Evolutionary conservation across 2,329 filamentous ascomycete species (phyloP), one percentile per base, ranked within the genome.

Genomic region (Verticillium klebahnii): DNA sequence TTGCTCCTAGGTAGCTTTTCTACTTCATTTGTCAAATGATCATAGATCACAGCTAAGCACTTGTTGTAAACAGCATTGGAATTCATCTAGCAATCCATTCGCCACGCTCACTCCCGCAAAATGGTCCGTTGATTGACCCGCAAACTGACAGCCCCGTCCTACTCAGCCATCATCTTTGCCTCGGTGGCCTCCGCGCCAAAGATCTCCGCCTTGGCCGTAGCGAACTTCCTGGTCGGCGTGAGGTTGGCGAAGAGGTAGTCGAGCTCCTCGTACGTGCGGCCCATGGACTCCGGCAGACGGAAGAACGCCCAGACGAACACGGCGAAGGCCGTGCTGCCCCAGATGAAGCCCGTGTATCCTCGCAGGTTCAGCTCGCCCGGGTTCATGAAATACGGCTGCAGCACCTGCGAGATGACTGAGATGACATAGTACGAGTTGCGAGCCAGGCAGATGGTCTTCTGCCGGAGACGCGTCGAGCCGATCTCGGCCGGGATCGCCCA

Each of bases 311-410:
- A 70, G 12, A 63, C 17, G 4, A 68, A 52, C 1, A 66, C 52
- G 25, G 62, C 62, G 17, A 66, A 60, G 1, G 60, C 61, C 15
- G 61, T 64, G 2, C 62, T 63, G 12, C 64, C 65, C 59, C 63
- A 68, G 39, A 71, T 62, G 56, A 68, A 70, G 1, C 63, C 69
- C 23, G 71, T 70, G n/a, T 74, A 72, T 0, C 73, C 78, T 71
- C 66, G 72, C 61, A 76, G 73, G 61, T 81, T 75, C 66, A 69
- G 69, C 40, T 70, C 67, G 1, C 68, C 71, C 0, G 76, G 75
- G 63, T 78, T 78, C 67, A 79, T 72, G 55, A 66, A 73, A 61
- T 66, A 76, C 60, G 74, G 73, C 70, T 63, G 70, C 60, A 63
- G 34, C 9, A 67, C 61, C 54, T 70, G 69, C 40, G 66, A 66